Evolutionary conservation across 257 asterid genomes (phyloP), one percentile per base, ranked within the genome.

Genomic region (Przewalskia tangutica): DNA sequence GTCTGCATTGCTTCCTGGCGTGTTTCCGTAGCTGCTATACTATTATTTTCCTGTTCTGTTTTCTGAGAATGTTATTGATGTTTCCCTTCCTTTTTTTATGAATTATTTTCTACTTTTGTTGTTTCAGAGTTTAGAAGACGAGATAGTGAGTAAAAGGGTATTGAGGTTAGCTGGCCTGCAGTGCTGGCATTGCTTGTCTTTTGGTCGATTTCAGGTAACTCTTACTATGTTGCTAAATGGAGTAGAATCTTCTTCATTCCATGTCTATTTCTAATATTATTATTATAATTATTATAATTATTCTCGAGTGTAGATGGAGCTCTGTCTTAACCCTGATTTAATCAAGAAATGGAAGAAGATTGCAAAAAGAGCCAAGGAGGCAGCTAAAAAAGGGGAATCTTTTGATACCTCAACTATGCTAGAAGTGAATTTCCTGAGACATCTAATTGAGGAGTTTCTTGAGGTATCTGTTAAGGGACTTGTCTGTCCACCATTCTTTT

Each of bases 181-280:
- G 85, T 94, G 98, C 86, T 96, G 98, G 99, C 97, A 90, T 89
- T 90, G 97, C 85, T 87, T 96, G 84, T 93, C 99, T 38, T 88
- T 89, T 86, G 99, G 99, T 44, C 97, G 98, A 82, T 94, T 96
- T 85, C 95, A 92, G 97, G 99, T 93, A 87, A 83, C 87, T 54
- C 59, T 65, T 63, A n/a, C 60, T 44, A n/a, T 81, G 65, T 50
- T 75, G 14, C 40, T 50, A 50, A 70, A 75, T 75, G 80, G 46
- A 75, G 62, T 55, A 50, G 51, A 48, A 40, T 40, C 17, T 82
- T 51, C 60, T 81, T 80, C 82, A 12, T 71, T 66, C 60, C 42
- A 38, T 70, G 38, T 12, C 18, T 60, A 8, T 14, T 12, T 55
- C 79, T 53, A 59, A 80, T 66, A 84, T 81, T 82, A 77, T 54